Percentiles rank a stretch among this genome's conserved stretches.
Evolutionary conservation across 2,329 filamentous ascomycete genomes (phyloP).

Genomic region (Lasiodiplodia sp.): DNA sequence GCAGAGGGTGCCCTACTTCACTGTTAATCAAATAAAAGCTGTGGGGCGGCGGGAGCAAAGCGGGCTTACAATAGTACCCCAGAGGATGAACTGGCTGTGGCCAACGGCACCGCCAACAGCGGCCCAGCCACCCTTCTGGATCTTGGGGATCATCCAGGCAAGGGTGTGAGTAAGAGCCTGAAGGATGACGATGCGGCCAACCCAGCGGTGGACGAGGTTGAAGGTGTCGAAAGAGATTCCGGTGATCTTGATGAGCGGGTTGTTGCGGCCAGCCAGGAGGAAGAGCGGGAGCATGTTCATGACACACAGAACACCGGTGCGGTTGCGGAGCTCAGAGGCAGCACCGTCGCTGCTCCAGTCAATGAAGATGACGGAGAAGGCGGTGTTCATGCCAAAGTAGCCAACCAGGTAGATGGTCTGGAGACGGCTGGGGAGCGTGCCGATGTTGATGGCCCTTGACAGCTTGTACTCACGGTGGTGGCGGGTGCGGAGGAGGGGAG

Average conservation of each 20-base stretch:
- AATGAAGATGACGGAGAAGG: slow-evolving; percentile 62
- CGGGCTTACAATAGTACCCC: slow-evolving; percentile 68
- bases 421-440: slow-evolving; percentile 57
- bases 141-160: slow-evolving; percentile 62
- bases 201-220: slow-evolving; percentile 82
- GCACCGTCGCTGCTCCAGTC: slow-evolving; percentile 72
- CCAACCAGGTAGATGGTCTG: slow-evolving; percentile 56
- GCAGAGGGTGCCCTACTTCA: slow-evolving; percentile 62
- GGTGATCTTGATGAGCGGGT: slow-evolving; percentile 75
- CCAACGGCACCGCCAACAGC: slow-evolving; percentile 51
- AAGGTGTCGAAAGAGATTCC: slow-evolving; percentile 83
- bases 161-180: slow-evolving; percentile 72
- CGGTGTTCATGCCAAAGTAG: slow-evolving; percentile 58
- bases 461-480: slow-evolving; percentile 62
- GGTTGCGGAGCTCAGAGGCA: slow-evolving; percentile 69
- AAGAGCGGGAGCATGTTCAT: slow-evolving; percentile 83
- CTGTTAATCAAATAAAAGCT: slow-evolving; percentile 19
- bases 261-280: slow-evolving; percentile 77
- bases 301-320: slow-evolving; percentile 72
- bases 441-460: slow-evolving; percentile 57
- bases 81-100: slow-evolving; percentile 60
- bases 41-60: not conserved
- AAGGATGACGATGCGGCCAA: slow-evolving; percentile 76
- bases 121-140: slow-evolving; percentile 59
- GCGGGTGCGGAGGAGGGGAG: slow-evolving; percentile 56